A percentile compares a stretch with the other conserved stretches of the same genome.
Conservation (phyloP, 257 asterid genomes). For the Nicotiana sylvestris region DNA sequence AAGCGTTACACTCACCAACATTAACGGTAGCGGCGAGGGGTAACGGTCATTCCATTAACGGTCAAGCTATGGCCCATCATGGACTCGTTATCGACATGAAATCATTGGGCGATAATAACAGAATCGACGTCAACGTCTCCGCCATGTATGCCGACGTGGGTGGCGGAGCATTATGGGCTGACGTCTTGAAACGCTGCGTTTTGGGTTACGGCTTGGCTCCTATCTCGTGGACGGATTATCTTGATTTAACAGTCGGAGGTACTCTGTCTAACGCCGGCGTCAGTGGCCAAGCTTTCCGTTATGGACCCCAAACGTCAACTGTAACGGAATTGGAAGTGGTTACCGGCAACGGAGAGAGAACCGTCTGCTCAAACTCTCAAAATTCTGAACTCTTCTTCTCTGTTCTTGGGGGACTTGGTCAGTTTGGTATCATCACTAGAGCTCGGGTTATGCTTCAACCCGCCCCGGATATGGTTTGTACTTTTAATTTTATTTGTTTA, state of each 20-base stretch:
- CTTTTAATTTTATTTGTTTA: neutral
- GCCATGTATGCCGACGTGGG: constrained; percentile 56
- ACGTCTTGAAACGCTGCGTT: constrained; percentile 63
- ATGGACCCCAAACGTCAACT: constrained; percentile 80
- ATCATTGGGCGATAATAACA: constrained; percentile 25
- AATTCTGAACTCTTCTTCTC: constrained; percentile 63
- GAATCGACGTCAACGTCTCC: constrained; percentile 31
- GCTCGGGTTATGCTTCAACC: constrained; percentile 78
- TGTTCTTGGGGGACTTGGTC: constrained; percentile 94
- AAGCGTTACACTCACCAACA: constrained; percentile 43
- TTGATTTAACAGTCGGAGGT: constrained; percentile 88
- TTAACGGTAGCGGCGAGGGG: constrained; percentile 93
- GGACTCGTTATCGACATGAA: constrained; percentile 74
- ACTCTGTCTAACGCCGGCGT: constrained; percentile 94
- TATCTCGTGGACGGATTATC: constrained; percentile 88
- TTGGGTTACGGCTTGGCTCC: constrained; percentile 58
- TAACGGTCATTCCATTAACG: constrained; percentile 94
- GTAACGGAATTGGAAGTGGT: constrained; percentile 92
- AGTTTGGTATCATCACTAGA: constrained; percentile 83
- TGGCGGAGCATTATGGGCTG: constrained; percentile 94
- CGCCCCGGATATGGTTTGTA: constrained; percentile 71
- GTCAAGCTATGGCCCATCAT: constrained; percentile 85
- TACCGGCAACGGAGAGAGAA: constrained; percentile 80
- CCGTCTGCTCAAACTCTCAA: constrained; percentile 44
- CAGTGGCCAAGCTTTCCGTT: constrained; percentile 73